A percentile compares a stretch with the other conserved stretches of the same genome.
Evolutionary conservation across 257 asterid species (phyloP).

Genomic region (Solanum bulbocastanum): DNA sequence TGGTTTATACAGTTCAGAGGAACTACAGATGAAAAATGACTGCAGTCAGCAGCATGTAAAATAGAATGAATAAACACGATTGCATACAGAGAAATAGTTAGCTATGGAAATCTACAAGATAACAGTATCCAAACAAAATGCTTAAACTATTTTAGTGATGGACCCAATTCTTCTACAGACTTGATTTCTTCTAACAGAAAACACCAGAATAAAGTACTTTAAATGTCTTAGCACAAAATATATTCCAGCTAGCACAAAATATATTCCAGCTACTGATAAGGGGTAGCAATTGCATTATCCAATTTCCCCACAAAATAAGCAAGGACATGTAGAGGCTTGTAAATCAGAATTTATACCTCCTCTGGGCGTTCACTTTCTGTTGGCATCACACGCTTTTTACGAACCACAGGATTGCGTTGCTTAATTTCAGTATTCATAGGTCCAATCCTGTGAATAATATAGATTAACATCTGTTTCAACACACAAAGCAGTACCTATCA

Average conservation of each 20-base stretch:
- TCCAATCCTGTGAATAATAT: constrained; percentile 56
- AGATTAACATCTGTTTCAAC: not conserved
- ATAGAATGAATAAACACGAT: not conserved
- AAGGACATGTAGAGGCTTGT: not conserved
- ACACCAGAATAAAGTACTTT: not conserved
- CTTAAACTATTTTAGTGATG: not conserved
- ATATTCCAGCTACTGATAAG: not conserved
- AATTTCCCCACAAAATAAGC: not conserved
- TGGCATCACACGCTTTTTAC: constrained; percentile 46
- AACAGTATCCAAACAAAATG: not conserved
- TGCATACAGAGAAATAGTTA: not conserved
- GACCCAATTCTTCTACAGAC: not conserved
- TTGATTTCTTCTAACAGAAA: not conserved
- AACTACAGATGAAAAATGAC: not conserved
- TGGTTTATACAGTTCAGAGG: not conserved
- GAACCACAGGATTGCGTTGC: constrained; percentile 55
- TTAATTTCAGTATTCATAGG: constrained; percentile 85
- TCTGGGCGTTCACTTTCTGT: constrained; percentile 63
- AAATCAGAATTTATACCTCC: constrained; percentile 35
- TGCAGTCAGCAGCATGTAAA: not conserved
- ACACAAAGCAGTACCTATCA: not conserved
- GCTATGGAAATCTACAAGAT: not conserved
- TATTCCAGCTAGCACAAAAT: not conserved
- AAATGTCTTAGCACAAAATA: not conserved
- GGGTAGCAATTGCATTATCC: not conserved